These are phyloP conservation scores for Galerina sulciceps DNA, from an alignment of 768 basidiomycete species.

Conservation along the genomic window DNA sequence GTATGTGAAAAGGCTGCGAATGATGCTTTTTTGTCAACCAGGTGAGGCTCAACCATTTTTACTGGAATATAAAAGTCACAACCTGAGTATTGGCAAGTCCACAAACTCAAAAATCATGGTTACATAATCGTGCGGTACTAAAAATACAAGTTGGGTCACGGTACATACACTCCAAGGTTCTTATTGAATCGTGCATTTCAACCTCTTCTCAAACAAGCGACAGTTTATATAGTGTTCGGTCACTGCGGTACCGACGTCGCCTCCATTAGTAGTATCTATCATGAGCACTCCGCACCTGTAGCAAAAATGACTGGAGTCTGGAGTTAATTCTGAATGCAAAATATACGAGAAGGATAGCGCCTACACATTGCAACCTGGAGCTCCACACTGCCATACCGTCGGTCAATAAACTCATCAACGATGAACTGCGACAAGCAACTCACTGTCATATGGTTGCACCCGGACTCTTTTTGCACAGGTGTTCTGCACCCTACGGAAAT, in stretches of 20 bases:
- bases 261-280: constrained; percentile 33
- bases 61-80: background rate
- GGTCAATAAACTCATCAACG: background rate
- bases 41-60: constrained; percentile 49
- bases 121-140: constrained; percentile 23
- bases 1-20: constrained; percentile 73
- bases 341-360: constrained; percentile 6
- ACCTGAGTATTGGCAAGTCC: background rate
- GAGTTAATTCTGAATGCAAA: background rate
- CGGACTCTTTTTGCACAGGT: constrained; percentile 52
- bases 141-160: constrained; percentile 31
- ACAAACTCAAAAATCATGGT: constrained; percentile 18
- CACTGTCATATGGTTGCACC: constrained; percentile 66
- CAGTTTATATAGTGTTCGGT: constrained; percentile 29
- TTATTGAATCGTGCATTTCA: constrained; percentile 29
- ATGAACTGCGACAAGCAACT: constrained; percentile 22
- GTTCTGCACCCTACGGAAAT: constrained; percentile 43
- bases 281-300: constrained; percentile 49
- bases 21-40: constrained; percentile 51
- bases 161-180: too few species aligned
- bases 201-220: constrained; percentile 25
- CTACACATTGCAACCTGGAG: constrained; percentile 60
- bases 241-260: constrained; percentile 29
- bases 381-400: constrained; percentile 44
- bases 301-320: constrained; percentile 15